A percentile compares a stretch with the other conserved stretches of the same genome.
Evolutionary conservation across 2,329 filamentous ascomycete genomes (phyloP).

Genomic region (Stachybotrys echinatus): DNA sequence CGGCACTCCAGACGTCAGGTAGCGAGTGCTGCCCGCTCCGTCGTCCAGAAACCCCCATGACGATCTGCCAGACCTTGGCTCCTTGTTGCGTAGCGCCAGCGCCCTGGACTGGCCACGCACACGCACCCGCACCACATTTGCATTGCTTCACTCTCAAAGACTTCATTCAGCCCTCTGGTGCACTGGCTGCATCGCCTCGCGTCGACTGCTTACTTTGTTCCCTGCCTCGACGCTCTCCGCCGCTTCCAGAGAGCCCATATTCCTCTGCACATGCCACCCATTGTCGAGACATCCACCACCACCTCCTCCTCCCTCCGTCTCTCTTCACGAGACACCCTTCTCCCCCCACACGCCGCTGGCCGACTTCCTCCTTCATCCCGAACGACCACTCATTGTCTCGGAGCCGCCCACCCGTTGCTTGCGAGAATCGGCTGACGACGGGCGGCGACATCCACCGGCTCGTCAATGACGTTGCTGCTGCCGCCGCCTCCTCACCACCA

Average conservation of each 20-base stretch:
- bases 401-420: background rate
- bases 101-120: background rate
- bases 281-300: background rate
- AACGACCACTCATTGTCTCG: background rate
- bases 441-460: background rate
- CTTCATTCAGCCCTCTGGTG: background rate
- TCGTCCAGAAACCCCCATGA: background rate
- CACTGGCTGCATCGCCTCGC: background rate
- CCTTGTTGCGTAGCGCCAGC: background rate
- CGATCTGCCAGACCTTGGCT: background rate
- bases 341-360: background rate
- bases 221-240: background rate
- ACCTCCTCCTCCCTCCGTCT: background rate
- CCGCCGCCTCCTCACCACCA: constrained; percentile 19
- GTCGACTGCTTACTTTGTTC: background rate
- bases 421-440: background rate
- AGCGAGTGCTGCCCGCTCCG: background rate
- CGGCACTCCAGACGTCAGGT: background rate
- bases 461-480: constrained; percentile 23
- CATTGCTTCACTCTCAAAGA: background rate
- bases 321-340: background rate
- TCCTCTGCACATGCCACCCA: background rate
- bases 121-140: background rate
- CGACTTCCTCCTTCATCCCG: background rate
- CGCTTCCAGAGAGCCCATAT: background rate